A percentile compares a stretch with the other conserved stretches of the same genome.
phyloP scores from a whole-genome alignment of 768 basidiomycete species.

The Phlebiopsis flavidoalba region DNA sequence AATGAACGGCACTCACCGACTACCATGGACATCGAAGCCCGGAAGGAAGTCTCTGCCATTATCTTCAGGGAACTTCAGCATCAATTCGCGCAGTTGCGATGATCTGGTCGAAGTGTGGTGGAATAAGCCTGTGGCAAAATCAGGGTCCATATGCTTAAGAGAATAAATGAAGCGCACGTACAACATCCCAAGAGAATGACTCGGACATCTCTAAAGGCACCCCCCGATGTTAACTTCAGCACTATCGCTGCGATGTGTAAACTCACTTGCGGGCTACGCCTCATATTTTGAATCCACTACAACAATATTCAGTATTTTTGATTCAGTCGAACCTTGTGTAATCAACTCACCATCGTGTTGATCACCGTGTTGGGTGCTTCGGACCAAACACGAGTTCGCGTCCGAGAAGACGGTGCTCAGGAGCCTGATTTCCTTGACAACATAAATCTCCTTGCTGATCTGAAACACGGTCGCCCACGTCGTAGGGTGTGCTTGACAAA shows the following conservation, averaged over 20 bases:
- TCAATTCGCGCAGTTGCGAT: conserved; percentile 69
- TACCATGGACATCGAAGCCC: conserved; percentile 66
- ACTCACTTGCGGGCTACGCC: conserved; percentile 60
- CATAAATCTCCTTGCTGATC: conserved; percentile 50
- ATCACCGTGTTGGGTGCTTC: conserved; percentile 66
- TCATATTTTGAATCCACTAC: conserved; percentile 67
- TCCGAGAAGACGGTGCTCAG: conserved; percentile 74
- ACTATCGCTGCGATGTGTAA: conserved; percentile 9
- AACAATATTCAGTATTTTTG: not conserved
- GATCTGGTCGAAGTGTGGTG: conserved; percentile 78
- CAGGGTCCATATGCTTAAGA: not conserved
- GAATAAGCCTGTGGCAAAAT: conserved; percentile 37
- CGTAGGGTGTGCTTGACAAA: conserved; percentile 85
- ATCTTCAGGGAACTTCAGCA: conserved; percentile 70
- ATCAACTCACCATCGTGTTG: conserved; percentile 42
- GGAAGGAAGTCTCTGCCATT: conserved; percentile 76
- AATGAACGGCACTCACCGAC: conserved; percentile 37
- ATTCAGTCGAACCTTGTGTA: not conserved
- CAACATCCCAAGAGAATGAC: conserved; percentile 75
- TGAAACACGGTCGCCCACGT: conserved; percentile 74
- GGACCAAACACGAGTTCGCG: conserved; percentile 51
- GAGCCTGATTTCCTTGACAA: conserved; percentile 84
- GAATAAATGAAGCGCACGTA: not conserved
- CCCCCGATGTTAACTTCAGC: not conserved
- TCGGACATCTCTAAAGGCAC: conserved; percentile 62